A percentile compares a stretch with the other conserved stretches of the same genome.
phyloP scores from a whole-genome alignment of 1,284 basidiomycete species.

The Papiliotrema flavescens region DNA sequence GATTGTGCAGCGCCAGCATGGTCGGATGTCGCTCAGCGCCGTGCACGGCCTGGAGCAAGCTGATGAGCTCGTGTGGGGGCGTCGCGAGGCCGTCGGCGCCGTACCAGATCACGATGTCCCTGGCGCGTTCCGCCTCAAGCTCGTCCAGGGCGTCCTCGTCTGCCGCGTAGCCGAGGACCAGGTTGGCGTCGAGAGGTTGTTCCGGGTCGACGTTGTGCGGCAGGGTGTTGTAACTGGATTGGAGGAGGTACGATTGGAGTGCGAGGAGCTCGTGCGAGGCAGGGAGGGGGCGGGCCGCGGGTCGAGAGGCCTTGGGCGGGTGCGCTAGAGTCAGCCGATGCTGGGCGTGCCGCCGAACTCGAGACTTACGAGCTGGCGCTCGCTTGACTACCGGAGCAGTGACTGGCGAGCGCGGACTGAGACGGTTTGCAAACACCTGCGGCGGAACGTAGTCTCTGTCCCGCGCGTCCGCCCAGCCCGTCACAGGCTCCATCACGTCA shows the following conservation, averaged over 20 bases:
- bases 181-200: conserved; percentile 38
- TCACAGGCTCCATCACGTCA: conserved; percentile 13
- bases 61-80: conserved; percentile 27
- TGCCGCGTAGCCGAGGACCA: conserved; percentile 31
- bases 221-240: conserved; percentile 35
- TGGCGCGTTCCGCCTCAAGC: conserved; percentile 24
- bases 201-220: conserved; percentile 25
- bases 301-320: conserved; percentile 22
- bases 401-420: background rate
- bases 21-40: conserved; percentile 23
- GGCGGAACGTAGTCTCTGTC: conserved; percentile 30
- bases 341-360: background rate
- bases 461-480: conserved; percentile 14
- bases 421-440: conserved; percentile 13
- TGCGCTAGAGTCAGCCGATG: conserved; percentile 5
- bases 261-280: conserved; percentile 45
- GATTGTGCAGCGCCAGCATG: conserved; percentile 20
- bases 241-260: conserved; percentile 43
- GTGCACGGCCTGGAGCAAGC: conserved; percentile 26
- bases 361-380: conserved; percentile 11
- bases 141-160: conserved; percentile 29
- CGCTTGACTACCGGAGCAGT: background rate
- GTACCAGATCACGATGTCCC: conserved; percentile 41
- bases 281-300: conserved; percentile 30
- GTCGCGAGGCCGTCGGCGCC: conserved; percentile 16